Percentiles rank a stretch among this genome's conserved stretches.
Evolutionary conservation across 805 yeast species (phyloP).

Genomic region (Nakazawaea pomicola): DNA sequence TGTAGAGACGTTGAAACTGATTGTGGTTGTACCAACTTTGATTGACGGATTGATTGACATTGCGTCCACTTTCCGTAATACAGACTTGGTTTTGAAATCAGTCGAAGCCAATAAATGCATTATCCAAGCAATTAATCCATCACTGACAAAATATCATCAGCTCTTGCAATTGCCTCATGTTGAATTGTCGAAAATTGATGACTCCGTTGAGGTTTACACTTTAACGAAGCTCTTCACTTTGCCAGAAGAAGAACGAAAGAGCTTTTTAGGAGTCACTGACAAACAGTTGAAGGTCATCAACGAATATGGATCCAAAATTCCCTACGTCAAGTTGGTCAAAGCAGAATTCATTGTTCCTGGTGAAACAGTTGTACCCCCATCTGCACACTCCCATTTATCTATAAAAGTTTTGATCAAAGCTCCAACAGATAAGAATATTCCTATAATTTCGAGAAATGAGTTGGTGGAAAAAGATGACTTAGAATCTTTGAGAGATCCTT

Average conservation of each 20-base stretch:
- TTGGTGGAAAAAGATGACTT: constrained; percentile 55
- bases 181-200: constrained; percentile 43
- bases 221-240: constrained; percentile 66
- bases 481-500: constrained; percentile 70
- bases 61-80: constrained; percentile 71
- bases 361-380: constrained; percentile 65
- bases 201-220: constrained; percentile 47
- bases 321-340: constrained; percentile 59
- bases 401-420: constrained; percentile 74
- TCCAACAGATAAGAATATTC: constrained; percentile 58
- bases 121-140: constrained; percentile 66
- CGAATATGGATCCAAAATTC: constrained; percentile 58
- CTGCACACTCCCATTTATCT: constrained; percentile 68
- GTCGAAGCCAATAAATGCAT: constrained; percentile 66
- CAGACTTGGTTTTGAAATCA: constrained; percentile 56
- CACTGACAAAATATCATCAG: constrained; percentile 47
- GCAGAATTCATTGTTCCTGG: constrained; percentile 86
- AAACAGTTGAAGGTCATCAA: constrained; percentile 44
- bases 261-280: constrained; percentile 47
- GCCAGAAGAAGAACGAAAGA: constrained; percentile 48
- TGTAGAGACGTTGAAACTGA: constrained; percentile 46
- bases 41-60: constrained; percentile 74
- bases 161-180: constrained; percentile 80
- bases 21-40: constrained; percentile 60
- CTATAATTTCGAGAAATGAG: constrained; percentile 35